Percentiles rank a stretch among this genome's conserved stretches.
These are phyloP conservation scores for Ustilago shanxiensis DNA, from an alignment of 1,284 basidiomycete genomes.

Conservation along the genomic window DNA sequence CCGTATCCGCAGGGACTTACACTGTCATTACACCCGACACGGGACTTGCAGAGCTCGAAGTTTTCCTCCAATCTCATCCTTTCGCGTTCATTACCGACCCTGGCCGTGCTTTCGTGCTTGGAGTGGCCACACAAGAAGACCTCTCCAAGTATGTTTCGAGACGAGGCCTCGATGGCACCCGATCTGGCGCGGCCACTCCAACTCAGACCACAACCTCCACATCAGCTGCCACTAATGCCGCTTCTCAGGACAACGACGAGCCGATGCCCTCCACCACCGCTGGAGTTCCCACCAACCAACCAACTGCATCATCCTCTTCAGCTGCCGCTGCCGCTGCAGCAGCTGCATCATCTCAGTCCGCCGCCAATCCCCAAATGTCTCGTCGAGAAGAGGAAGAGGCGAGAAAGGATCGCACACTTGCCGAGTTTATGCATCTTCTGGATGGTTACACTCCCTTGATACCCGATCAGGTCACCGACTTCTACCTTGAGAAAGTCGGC, in stretches of 20 bases:
- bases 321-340: slow-evolving; percentile 26
- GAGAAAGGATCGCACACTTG: slow-evolving; percentile 81
- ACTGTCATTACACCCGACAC: slow-evolving; percentile 66
- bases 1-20: slow-evolving; percentile 41
- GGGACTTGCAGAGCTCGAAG: slow-evolving; percentile 65
- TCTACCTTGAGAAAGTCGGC: slow-evolving; percentile 94
- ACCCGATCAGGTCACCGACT: slow-evolving; percentile 97
- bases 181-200: slow-evolving; percentile 45
- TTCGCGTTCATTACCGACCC: slow-evolving; percentile 68
- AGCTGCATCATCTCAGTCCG: slow-evolving; percentile 32
- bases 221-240: slow-evolving; percentile 7
- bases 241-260: slow-evolving; percentile 30
- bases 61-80: slow-evolving; percentile 61
- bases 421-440: slow-evolving; percentile 93
- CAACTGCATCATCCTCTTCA: slow-evolving; percentile 24
- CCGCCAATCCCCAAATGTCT: slow-evolving; percentile 57
- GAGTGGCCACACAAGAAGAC: slow-evolving; percentile 63
- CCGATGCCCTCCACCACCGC: slow-evolving; percentile 41
- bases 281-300: slow-evolving; percentile 10
- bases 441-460: slow-evolving; percentile 98
- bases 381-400: slow-evolving; percentile 80
- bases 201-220: slow-evolving; percentile 30
- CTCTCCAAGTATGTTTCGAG: slow-evolving; percentile 60
- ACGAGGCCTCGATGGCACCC: slow-evolving; percentile 48
- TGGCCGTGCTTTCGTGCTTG: slow-evolving; percentile 57